Percentiles rank a stretch among this genome's conserved stretches.
Evolutionary conservation across 345 rosid genomes (phyloP).

Genomic region (Rhizophora mangle): DNA sequence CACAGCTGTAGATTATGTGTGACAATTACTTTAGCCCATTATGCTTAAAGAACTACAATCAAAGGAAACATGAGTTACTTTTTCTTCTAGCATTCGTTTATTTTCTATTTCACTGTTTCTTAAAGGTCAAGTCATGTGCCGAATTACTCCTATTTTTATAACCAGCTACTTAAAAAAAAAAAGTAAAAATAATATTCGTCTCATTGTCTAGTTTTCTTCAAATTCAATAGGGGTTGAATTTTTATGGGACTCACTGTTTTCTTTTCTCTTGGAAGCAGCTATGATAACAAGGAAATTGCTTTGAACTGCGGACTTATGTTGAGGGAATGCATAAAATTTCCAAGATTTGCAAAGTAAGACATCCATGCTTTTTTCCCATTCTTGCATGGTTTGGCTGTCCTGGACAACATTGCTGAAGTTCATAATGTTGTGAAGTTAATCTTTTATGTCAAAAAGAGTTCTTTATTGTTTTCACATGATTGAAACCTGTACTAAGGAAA

Average conservation of each 20-base stretch:
- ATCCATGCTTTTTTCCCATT: slow-evolving; percentile 23
- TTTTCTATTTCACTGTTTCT: background rate
- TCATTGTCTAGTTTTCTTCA: slow-evolving; percentile 10
- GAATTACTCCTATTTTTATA: background rate
- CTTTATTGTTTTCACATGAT: background rate
- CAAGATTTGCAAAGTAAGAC: slow-evolving; percentile 87
- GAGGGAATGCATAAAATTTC: slow-evolving; percentile 95
- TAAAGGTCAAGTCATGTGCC: background rate
- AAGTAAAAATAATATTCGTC: background rate
- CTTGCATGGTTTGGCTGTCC: slow-evolving; percentile 4
- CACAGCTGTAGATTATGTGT: background rate
- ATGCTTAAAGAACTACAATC: background rate
- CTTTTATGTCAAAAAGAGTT: background rate
- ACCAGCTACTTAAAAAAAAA: background rate
- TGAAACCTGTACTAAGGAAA: background rate
- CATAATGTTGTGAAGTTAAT: slow-evolving; percentile 12
- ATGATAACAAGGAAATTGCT: slow-evolving; percentile 94
- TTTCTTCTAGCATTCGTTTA: background rate
- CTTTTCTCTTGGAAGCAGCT: slow-evolving; percentile 52
- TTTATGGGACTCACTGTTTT: slow-evolving; percentile 8
- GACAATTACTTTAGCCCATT: background rate
- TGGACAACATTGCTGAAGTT: background rate
- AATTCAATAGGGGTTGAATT: slow-evolving; percentile 1
- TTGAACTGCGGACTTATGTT: slow-evolving; percentile 84
- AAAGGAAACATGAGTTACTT: background rate